A percentile compares a stretch with the other conserved stretches of the same genome.
These are phyloP conservation scores for Ascocoryne sarcoides DNA, from an alignment of 2,329 filamentous ascomycete species.

Conservation along the genomic window DNA sequence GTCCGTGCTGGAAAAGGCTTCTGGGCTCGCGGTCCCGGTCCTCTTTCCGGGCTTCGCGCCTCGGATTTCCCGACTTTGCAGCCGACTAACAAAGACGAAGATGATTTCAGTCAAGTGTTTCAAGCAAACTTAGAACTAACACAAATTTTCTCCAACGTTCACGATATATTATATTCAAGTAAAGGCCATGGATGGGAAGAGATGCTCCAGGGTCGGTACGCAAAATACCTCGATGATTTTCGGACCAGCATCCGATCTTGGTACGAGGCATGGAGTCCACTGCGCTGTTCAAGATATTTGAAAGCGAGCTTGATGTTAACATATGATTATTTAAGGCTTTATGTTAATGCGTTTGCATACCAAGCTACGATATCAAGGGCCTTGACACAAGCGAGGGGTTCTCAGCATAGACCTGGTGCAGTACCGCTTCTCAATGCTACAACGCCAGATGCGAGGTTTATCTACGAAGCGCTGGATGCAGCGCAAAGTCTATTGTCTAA, in stretches of 20 bases:
- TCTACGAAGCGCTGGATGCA: constrained; percentile 57
- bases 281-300: constrained; percentile 45
- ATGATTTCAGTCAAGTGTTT: constrained; percentile 60
- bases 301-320: constrained; percentile 61
- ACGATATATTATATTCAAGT: constrained; percentile 65
- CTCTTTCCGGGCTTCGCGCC: constrained; percentile 42
- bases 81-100: constrained; percentile 47
- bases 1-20: constrained; percentile 65
- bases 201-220: constrained; percentile 63
- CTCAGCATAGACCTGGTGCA: constrained; percentile 32
- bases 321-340: constrained; percentile 64
- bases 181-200: constrained; percentile 60
- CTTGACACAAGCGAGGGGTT: constrained; percentile 21
- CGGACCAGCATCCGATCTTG: constrained; percentile 59
- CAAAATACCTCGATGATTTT: constrained; percentile 69
- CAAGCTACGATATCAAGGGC: constrained; percentile 56
- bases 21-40: constrained; percentile 65
- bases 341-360: constrained; percentile 69
- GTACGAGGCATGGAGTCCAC: constrained; percentile 60
- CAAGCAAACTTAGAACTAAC: constrained; percentile 65
- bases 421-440: constrained; percentile 35
- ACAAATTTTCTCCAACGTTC: constrained; percentile 64
- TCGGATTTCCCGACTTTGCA: constrained; percentile 46
- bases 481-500: constrained; percentile 53
- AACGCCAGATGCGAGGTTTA: constrained; percentile 55